Conservation (phyloP, 495 filamentous ascomycete species). For the Aspergillus steynii region DNA sequence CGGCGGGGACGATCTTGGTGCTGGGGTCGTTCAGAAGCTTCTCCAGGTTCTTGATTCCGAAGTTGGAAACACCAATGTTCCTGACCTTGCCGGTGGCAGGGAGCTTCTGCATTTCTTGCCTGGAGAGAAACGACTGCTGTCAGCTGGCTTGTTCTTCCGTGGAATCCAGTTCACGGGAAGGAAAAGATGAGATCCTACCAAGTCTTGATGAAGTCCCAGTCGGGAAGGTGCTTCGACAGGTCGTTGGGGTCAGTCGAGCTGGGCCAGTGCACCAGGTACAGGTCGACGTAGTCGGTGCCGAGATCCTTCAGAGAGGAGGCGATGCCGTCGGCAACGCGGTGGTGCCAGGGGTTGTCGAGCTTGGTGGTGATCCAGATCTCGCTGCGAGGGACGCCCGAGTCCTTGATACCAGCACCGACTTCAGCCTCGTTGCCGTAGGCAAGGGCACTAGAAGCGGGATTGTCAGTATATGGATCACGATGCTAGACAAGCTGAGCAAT, state of each 20-base stretch:
- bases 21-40: constrained; percentile 55
- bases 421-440: constrained; percentile 85
- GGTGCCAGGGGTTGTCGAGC: constrained; percentile 81
- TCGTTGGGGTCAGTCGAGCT: constrained; percentile 59
- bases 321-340: constrained; percentile 68
- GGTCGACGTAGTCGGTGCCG: constrained; percentile 74
- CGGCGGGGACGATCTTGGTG: constrained; percentile 69
- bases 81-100: constrained; percentile 75
- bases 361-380: constrained; percentile 90
- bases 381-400: constrained; percentile 75
- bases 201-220: constrained; percentile 82
- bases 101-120: constrained; percentile 79
- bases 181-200: constrained; percentile 45
- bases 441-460: constrained; percentile 52
- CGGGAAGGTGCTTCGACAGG: constrained; percentile 55
- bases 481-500: not conserved
- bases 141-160: not conserved
- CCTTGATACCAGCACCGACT: constrained; percentile 76
- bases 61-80: constrained; percentile 69
- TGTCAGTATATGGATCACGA: constrained; percentile 14
- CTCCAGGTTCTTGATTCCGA: constrained; percentile 60
- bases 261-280: constrained; percentile 90
- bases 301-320: constrained; percentile 67
- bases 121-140: constrained; percentile 15
- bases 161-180: not conserved